Base-by-base conservation (phyloP, 2,329 filamentous ascomycete species). In the Cordyceps cicadae region DNA sequence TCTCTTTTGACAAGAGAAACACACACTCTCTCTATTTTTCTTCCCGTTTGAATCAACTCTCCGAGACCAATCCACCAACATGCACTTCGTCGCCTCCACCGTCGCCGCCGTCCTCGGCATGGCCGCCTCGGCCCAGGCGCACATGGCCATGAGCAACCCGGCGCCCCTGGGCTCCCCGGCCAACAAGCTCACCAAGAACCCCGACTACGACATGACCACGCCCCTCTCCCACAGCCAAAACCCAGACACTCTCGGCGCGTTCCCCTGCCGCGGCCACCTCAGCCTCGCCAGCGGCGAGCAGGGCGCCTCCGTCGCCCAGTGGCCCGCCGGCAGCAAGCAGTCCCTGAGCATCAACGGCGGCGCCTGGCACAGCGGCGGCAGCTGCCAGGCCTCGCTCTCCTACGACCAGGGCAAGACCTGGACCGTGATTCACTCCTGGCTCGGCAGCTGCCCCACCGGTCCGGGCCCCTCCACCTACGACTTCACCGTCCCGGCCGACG, bases 341-440 rank as follows among this genome's bases (percentile, higher is more conserved):
- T 81, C 82, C 65, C 79, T 92, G 73, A 82, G 80, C 62, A 76
- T 92, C 59, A 75, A 74, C 62, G 89, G 88, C 41, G 81, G 80
- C 55, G 84, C 85, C 51, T 73, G 72, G 57, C 88, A 91, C 75
- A 76, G 78, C 43, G 89, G 89, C 45, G 89, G 89, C 46, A 90
- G 86, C 11, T 92, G 89, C 75, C 90, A 94, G 75, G 77, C 90
- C 52, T 84, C 86, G 3, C 77, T 93, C 32, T 89, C 87, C 37
- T 90, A 87, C 73, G 88, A 93, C 75, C 78, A 83, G 64, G 89
- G 88, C 52, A 74, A 77, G 60, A 84, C 82, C 21, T 93, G 89
- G 77, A 85, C 81, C 63, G 90, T 91, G 76, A 78, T 85, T 65
- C 74, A 82, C 68, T 82, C 81, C 65, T 81, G 79, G 68, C 73